Evolutionary conservation across 805 yeast genomes (phyloP).

Genomic region (Candida hispaniensis): DNA sequence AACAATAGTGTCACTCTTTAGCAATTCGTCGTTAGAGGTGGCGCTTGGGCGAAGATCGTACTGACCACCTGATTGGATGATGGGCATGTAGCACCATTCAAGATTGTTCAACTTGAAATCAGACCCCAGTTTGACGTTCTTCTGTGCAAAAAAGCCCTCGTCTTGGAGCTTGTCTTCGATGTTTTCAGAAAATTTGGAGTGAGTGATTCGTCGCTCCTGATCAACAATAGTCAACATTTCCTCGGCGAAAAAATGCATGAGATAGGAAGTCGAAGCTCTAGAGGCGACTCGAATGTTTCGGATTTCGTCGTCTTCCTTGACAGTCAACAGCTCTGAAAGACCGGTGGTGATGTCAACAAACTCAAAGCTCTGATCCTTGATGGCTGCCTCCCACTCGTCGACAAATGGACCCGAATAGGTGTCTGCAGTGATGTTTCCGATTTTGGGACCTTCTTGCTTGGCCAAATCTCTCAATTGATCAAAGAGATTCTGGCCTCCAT

Average conservation of each 20-base stretch:
- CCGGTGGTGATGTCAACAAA: constrained; percentile 44
- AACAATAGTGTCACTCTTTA: constrained; percentile 67
- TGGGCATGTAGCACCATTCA: constrained; percentile 93
- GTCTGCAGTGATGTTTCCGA: constrained; percentile 70
- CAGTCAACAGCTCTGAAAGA: constrained; percentile 50
- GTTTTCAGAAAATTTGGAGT: constrained; percentile 59
- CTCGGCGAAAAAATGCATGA: constrained; percentile 65
- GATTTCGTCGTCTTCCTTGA: constrained; percentile 73
- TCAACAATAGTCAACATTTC: constrained; percentile 83
- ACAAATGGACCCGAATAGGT: constrained; percentile 74
- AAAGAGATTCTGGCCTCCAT: constrained; percentile 57
- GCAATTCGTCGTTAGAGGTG: constrained; percentile 52
- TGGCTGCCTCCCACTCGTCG: constrained; percentile 54
- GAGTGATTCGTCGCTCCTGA: constrained; percentile 68
- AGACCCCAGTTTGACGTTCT: constrained; percentile 44
- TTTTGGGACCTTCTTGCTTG: constrained; percentile 31
- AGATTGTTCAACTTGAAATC: constrained; percentile 67
- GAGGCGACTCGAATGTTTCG: constrained; percentile 57
- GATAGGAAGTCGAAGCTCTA: constrained; percentile 63
- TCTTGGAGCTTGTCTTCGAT: constrained; percentile 78
- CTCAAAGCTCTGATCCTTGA: constrained; percentile 30
- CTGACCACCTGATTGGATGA: constrained; percentile 77
- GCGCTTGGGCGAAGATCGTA: constrained; percentile 81
- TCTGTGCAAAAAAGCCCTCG: constrained; percentile 49
- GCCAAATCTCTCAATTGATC: constrained; percentile 39